Percentiles rank a stretch among this genome's conserved stretches.
Conservation (phyloP, 306 rosid genomes). For the Cucurbita pepo region DNA sequence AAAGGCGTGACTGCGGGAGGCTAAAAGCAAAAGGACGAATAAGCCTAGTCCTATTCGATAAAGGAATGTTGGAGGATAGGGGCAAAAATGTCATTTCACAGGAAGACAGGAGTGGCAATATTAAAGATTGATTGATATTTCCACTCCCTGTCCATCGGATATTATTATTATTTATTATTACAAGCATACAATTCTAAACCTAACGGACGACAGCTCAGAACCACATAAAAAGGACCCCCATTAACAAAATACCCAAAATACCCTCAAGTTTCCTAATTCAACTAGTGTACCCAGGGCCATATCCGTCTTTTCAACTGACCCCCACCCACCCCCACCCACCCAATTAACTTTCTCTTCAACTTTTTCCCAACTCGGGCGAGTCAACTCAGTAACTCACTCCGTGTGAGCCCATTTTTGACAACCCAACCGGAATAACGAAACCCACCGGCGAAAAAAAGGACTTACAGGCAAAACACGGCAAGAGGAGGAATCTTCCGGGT, state of each 20-base stretch:
- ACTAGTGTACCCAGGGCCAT: neutral
- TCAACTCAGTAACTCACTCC: slow-evolving; percentile 14
- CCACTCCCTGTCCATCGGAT: neutral
- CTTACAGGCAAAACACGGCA: slow-evolving; percentile 42
- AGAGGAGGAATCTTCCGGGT: slow-evolving; percentile 20
- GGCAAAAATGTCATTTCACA: neutral
- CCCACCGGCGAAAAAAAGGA: neutral
- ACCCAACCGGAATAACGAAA: neutral
- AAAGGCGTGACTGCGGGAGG: slow-evolving; percentile 2
- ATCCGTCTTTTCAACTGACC: neutral
- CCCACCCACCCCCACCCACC: neutral
- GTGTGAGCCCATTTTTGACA: neutral
- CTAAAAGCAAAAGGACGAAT: neutral
- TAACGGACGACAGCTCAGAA: slow-evolving; percentile 1
- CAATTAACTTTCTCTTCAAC: no score
- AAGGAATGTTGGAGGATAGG: neutral
- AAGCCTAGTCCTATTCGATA: neutral
- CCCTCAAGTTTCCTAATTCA: neutral
- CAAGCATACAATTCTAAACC: slow-evolving; percentile 3
- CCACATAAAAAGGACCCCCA: neutral
- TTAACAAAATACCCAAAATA: neutral
- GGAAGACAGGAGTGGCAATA: neutral
- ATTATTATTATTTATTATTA: neutral
- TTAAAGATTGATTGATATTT: neutral
- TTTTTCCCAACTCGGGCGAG: neutral